Percentiles rank a stretch among this genome's conserved stretches.
Evolutionary conservation across 495 filamentous ascomycete genomes (phyloP).

Genomic region (Podospora australis): DNA sequence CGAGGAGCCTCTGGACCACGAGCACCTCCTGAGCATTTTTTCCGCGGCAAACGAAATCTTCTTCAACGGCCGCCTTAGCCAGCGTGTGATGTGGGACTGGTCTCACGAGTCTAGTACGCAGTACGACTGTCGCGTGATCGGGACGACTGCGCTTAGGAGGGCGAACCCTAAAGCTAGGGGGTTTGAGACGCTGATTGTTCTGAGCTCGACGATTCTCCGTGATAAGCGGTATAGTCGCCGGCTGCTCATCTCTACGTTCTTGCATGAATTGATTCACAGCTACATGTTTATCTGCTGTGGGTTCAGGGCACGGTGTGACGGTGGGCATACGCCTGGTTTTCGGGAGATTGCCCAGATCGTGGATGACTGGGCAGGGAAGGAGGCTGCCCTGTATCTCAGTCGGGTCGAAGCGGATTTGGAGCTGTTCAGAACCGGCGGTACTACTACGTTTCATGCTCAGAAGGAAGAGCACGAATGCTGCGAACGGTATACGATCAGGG

Average conservation of each 20-base stretch:
- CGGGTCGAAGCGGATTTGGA: slow-evolving; percentile 50
- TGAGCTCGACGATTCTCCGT: slow-evolving; percentile 44
- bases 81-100: slow-evolving; percentile 50
- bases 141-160: slow-evolving; percentile 46
- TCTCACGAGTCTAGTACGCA: slow-evolving; percentile 25
- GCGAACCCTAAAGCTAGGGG: slow-evolving; percentile 30
- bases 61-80: slow-evolving; percentile 43
- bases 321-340: slow-evolving; percentile 50
- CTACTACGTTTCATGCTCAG: slow-evolving; percentile 4
- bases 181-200: slow-evolving; percentile 50
- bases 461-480: neutral
- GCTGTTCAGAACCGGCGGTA: too few relatives aligned
- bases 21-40: slow-evolving; percentile 44
- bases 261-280: slow-evolving; percentile 54
- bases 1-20: slow-evolving; percentile 39
- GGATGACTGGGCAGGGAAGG: slow-evolving; percentile 46
- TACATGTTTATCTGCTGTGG: slow-evolving; percentile 52
- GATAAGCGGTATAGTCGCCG: slow-evolving; percentile 41
- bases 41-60: slow-evolving; percentile 48
- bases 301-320: slow-evolving; percentile 39
- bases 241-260: slow-evolving; percentile 50
- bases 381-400: slow-evolving; percentile 39
- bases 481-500: neutral
- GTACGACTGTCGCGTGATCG: slow-evolving; percentile 42
- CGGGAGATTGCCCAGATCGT: slow-evolving; percentile 43